Evolutionary conservation across 441 rosid genomes (phyloP), one percentile per base, ranked within the genome.

Genomic region (Daphne laureola): DNA sequence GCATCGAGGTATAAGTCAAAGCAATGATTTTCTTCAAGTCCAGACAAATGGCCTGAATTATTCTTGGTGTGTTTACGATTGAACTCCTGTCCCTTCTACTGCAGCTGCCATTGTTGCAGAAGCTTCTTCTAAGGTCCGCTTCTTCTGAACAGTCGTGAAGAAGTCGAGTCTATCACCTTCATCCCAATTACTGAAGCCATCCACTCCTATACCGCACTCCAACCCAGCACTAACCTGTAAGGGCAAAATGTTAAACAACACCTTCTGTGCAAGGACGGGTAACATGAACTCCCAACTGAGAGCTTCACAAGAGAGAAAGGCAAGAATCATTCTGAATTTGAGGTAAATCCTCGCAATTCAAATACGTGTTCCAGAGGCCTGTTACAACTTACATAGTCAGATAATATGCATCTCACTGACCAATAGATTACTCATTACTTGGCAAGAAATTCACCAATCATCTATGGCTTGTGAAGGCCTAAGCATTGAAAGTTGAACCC

Each of bases 81-180:
- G 42, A 40, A 78, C 71, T 51, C 90, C 91, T 17, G 65, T 87
- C 26, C 65, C 84, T 76, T 86, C 85, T 54, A 84, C 36, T 3
- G 94, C 96, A 44, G 94, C 95, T 52, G 92, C 73, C 91, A 92
- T 81, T 36, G 94, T 81, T 60, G 98, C 96, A 0, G 97, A 89
- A 58, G 98, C 96, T 70, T 92, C 97, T 75, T 89, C 98, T 17
- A 92, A 80, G 12, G 96, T 89, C 47, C 98, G 80, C 72, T 74
- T 83, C 81, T 83, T 92, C 68, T 81, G 77, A 59, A 87, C 78
- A 0, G 72, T 60, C 71, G 78, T 78, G 70, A 81, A 92, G 55
- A 88, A 92, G 70, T 83, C 86, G 0, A 92, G n/a, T 48, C 53
- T 51, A 67, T 92, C 96, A 56, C 98, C 95, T 72, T 78, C 95